A percentile compares a stretch with the other conserved stretches of the same genome.
Conservation (phyloP, 2,329 filamentous ascomycete genomes). For the Aspergillus tamarii region DNA sequence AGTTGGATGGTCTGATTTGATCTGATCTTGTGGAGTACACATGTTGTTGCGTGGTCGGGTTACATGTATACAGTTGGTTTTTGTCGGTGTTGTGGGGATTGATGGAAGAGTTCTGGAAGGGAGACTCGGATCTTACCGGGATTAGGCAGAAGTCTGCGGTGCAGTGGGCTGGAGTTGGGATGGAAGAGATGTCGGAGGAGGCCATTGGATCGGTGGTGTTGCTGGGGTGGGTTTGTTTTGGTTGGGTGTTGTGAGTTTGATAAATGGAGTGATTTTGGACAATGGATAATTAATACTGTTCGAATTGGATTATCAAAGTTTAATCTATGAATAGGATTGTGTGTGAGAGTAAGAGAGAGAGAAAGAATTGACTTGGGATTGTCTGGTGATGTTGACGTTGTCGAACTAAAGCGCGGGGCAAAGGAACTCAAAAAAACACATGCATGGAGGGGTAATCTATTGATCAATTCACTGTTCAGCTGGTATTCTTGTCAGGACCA, state of each 20-base stretch:
- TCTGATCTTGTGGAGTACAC: not conserved
- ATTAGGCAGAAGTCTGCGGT: conserved; percentile 92
- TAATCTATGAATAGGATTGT: not conserved
- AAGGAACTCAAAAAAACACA: not conserved
- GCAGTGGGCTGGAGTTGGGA: conserved; percentile 70
- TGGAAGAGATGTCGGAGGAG: conserved; percentile 26
- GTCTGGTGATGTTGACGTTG: not conserved
- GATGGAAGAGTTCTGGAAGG: conserved; percentile 1
- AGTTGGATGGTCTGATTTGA: not conserved
- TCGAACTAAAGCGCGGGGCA: conserved; percentile 2
- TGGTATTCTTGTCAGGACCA: no score
- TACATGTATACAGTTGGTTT: not conserved
- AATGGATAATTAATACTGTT: not conserved
- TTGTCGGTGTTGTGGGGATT: not conserved
- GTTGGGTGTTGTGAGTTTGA: not conserved
- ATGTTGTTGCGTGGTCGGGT: not conserved
- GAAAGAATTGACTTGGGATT: not conserved
- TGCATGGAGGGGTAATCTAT: not conserved
- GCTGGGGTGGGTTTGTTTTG: not conserved
- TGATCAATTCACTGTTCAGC: not conserved
- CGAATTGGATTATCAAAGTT: not conserved
- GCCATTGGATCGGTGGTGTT: conserved; percentile 20
- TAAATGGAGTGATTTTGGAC: no score
- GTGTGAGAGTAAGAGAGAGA: not conserved
- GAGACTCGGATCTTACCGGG: conserved; percentile 58